Conservation (phyloP, 441 rosid genomes). For the Populus hybrid region DNA sequence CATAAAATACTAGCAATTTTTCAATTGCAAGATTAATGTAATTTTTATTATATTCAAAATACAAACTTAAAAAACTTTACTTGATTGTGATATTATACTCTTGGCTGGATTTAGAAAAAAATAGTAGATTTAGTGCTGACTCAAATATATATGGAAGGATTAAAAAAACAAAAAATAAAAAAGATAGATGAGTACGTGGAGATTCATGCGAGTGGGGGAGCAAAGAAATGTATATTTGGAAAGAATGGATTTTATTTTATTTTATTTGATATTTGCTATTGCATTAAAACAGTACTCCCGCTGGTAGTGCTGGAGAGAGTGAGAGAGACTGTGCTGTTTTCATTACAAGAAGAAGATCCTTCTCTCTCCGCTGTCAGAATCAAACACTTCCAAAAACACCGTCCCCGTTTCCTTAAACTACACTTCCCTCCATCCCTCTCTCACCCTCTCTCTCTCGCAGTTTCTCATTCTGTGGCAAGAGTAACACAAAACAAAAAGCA, state of each 20-base stretch:
- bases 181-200: too few species aligned
- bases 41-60: too few species aligned
- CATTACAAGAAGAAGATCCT: conserved; percentile 1
- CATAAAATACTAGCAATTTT: too few species aligned
- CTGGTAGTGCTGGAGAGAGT: background rate
- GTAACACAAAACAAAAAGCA: conserved; percentile 2
- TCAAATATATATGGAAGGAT: background rate
- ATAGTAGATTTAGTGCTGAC: background rate
- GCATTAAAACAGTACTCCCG: background rate
- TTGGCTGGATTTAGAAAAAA: too few species aligned
- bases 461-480: conserved; percentile 1
- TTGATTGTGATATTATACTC: too few species aligned
- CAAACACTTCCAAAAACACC: conserved; percentile 7
- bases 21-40: too few species aligned
- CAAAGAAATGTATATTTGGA: background rate
- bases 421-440: background rate
- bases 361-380: conserved; percentile 17
- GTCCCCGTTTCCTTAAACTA: background rate
- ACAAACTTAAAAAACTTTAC: too few species aligned
- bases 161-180: too few species aligned
- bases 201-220: background rate
- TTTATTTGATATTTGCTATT: background rate
- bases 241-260: background rate
- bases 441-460: background rate
- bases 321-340: background rate